Percentiles rank a stretch among this genome's conserved stretches.
phyloP scores from a whole-genome alignment of 73 alveolate genomes.

The Blepharisma stoltei region DNA sequence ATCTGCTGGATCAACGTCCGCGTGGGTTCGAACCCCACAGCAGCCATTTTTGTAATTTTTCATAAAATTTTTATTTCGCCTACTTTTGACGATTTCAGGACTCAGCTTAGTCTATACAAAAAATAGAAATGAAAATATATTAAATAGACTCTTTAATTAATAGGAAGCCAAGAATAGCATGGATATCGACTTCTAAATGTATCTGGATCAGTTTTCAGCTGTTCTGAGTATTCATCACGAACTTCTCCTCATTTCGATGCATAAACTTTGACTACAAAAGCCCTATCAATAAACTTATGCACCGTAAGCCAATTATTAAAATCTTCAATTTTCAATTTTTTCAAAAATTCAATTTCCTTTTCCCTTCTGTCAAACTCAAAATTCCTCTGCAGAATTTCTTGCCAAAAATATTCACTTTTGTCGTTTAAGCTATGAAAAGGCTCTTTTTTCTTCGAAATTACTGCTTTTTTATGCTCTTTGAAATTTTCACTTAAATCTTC shows the following conservation, averaged over 20 bases:
- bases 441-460: neutral
- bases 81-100: constrained; percentile 39
- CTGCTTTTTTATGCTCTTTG: neutral
- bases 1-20: constrained; percentile 84
- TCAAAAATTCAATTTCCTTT: constrained; percentile 7
- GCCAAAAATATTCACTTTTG: constrained; percentile 11
- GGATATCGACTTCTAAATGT: neutral
- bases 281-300: neutral
- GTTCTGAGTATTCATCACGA: neutral
- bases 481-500: neutral
- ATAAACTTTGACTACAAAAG: neutral
- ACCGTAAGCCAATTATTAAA: neutral
- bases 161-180: constrained; percentile 17
- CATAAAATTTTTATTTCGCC: too few species aligned
- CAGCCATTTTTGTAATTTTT: constrained; percentile 36
- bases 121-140: too few species aligned
- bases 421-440: neutral
- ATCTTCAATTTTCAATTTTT: neutral
- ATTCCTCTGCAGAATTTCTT: constrained; percentile 20
- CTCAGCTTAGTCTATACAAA: too few species aligned
- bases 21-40: constrained; percentile 92
- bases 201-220: neutral
- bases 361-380: constrained; percentile 2
- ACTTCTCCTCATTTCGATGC: neutral
- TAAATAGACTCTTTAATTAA: neutral